Evolutionary conservation across 2,329 filamentous ascomycete genomes (phyloP), one percentile per base, ranked within the genome.

Genomic region (Microascus cirrosus): DNA sequence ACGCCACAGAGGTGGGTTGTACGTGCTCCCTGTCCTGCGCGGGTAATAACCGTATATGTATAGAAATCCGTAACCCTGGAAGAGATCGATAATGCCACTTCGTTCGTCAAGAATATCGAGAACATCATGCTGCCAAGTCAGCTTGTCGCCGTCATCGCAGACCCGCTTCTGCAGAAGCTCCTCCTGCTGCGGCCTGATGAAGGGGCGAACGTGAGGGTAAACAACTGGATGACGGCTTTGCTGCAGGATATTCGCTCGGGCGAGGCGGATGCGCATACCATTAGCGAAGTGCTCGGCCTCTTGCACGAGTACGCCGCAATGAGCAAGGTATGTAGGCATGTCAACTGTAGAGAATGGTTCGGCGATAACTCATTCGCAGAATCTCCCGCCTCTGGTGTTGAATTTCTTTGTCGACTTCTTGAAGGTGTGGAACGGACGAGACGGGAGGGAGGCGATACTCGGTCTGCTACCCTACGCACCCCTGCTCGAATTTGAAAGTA

Each of bases 71-170:
- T 86, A 4, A 87, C 82, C 3, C 71, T 95, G 5, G 90, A 95
- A 66, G 90, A 95, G 65, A 83, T 95, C 57, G 86, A 90, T 63
- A 85, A 78, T 60, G 84, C 84, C 13, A 75, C 83, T 25, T 77
- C 82, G 55, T 86, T 95, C 60, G 85, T 90, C 6, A 79, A 81
- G 52, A 87, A 82, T 59, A 70, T 95, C 10, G 89, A 95, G 63
- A 87, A 80, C 62, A 84, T 95, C 28, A 88, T 94, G 68, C 73
- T 91, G 48, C 90, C 90, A 0, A 91, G 88, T 61, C 90, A 95
- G 69, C 76, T 95, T 1, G 83, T 91, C 48, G 88, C 90, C 5
- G 83, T 89, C 3, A 74, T 95, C 15, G 82, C 81, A 1, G 88
- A 95, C 65, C 86, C 86, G 2, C 74, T 95, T 34, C 78, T 93